These are phyloP conservation scores for Termitomyces sp. DNA, from an alignment of 768 basidiomycete species.

Conservation along the genomic window DNA sequence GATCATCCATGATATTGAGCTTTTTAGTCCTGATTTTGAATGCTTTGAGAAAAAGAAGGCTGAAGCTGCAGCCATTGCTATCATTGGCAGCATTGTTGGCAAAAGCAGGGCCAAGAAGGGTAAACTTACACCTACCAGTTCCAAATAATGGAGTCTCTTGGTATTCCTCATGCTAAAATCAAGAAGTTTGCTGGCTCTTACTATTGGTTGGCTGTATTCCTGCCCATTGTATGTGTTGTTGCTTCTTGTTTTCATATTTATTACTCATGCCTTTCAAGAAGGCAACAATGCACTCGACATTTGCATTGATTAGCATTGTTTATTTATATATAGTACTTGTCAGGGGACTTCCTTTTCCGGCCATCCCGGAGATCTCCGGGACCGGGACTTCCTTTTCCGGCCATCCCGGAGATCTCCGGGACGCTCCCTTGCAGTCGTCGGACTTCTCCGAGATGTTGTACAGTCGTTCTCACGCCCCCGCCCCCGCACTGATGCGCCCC, in stretches of 20 bases:
- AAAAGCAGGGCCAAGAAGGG: conserved; percentile 91
- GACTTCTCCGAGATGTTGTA: too few relatives aligned
- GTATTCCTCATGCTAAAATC: conserved; percentile 82
- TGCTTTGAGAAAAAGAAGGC: conserved; percentile 45
- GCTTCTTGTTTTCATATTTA: too few relatives aligned
- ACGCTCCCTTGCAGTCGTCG: too few relatives aligned
- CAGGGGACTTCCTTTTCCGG: too few relatives aligned
- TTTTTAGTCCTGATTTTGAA: conserved; percentile 91
- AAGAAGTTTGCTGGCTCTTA: conserved; percentile 94
- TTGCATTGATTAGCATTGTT: conserved; percentile 94
- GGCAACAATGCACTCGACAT: conserved; percentile 87
- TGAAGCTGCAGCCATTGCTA: conserved; percentile 28
- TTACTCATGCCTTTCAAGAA: conserved; percentile 15
- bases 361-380: too few relatives aligned
- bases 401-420: too few relatives aligned
- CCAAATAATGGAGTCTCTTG: conserved; percentile 96
- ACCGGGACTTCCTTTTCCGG: too few relatives aligned
- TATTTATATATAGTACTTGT: too few relatives aligned
- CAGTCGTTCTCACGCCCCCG: too few relatives aligned
- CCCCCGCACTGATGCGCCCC: too few relatives aligned
- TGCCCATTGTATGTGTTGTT: conserved; percentile 39
- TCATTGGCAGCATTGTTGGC: conserved; percentile 38
- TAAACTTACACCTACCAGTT: conserved; percentile 95
- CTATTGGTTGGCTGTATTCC: conserved; percentile 92
- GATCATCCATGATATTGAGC: conserved; percentile 92